Percentiles rank a stretch among this genome's conserved stretches.
Evolutionary conservation across 2,329 filamentous ascomycete genomes (phyloP).

Genomic region (Claviceps sorghi): DNA sequence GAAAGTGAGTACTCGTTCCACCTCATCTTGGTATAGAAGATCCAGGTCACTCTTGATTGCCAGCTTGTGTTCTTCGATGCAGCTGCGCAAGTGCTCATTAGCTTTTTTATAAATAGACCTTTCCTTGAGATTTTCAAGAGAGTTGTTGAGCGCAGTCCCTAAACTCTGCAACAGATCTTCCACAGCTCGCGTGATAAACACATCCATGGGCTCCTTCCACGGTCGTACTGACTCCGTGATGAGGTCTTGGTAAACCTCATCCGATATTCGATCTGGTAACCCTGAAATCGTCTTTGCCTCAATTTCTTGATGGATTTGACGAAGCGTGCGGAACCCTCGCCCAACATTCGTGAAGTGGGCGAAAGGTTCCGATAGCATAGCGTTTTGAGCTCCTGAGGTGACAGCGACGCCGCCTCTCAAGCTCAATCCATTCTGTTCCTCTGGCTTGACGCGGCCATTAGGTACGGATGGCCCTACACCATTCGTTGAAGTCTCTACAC

Average conservation of each 20-base stretch:
- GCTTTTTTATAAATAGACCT: constrained; percentile 36
- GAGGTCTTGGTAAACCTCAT: constrained; percentile 44
- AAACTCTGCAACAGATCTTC: constrained; percentile 32
- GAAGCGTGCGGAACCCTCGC: constrained; percentile 29
- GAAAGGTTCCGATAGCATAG: constrained; percentile 22
- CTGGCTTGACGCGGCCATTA: constrained; percentile 21
- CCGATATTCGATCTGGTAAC: constrained; percentile 42
- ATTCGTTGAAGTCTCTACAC: constrained; percentile 10
- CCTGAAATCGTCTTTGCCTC: constrained; percentile 39
- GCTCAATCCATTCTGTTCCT: constrained; percentile 19
- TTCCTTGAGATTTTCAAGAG: constrained; percentile 33
- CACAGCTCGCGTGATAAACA: constrained; percentile 33
- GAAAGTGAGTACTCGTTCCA: constrained; percentile 41
- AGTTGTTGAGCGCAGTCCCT: constrained; percentile 27
- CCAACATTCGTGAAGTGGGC: constrained; percentile 23
- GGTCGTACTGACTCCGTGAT: constrained; percentile 40
- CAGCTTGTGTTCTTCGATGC: constrained; percentile 25
- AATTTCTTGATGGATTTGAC: constrained; percentile 40
- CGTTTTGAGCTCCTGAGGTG: constrained; percentile 6
- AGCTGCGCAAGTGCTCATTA: constrained; percentile 26
- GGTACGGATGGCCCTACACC: constrained; percentile 2
- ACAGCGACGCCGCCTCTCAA: neutral
- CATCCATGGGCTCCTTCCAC: constrained; percentile 40
- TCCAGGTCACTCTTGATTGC: constrained; percentile 24
- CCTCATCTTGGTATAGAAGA: constrained; percentile 38